Conservation (phyloP, 257 asterid species). For the Osmanthus fragrans region DNA sequence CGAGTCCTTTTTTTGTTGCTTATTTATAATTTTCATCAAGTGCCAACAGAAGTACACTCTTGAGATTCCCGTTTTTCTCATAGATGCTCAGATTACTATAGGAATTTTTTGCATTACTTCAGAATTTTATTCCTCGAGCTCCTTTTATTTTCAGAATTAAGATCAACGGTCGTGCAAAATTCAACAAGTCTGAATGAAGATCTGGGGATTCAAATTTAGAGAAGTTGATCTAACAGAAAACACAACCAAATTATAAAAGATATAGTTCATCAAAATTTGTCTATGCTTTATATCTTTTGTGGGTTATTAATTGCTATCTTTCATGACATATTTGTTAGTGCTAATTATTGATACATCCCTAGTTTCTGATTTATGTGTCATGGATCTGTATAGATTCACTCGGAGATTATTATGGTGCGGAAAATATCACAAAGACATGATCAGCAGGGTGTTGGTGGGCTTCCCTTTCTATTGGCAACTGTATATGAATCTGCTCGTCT, state of each 20-base stretch:
- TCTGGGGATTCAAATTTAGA: no score
- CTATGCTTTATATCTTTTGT: not conserved
- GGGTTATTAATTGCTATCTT: no score
- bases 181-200: no score
- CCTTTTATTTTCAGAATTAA: not conserved
- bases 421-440: slow-evolving; percentile 18
- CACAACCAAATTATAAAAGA: no score
- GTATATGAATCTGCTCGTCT: slow-evolving; percentile 48
- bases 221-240: no score
- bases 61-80: not conserved
- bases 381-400: slow-evolving; percentile 34
- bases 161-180: not conserved
- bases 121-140: slow-evolving; percentile 10
- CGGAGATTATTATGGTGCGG: slow-evolving; percentile 33
- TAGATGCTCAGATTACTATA: not conserved
- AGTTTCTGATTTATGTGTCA: not conserved
- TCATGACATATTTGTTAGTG: not conserved
- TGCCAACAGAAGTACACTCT: not conserved
- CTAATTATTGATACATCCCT: not conserved
- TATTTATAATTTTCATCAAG: no score
- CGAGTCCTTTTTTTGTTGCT: no score
- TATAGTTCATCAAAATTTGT: not conserved
- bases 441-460: slow-evolving; percentile 22
- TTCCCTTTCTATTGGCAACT: slow-evolving; percentile 45
- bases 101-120: not conserved